These are phyloP conservation scores for Cordyceps tenuipes DNA, from an alignment of 2,329 filamentous ascomycete species.

Conservation along the genomic window DNA sequence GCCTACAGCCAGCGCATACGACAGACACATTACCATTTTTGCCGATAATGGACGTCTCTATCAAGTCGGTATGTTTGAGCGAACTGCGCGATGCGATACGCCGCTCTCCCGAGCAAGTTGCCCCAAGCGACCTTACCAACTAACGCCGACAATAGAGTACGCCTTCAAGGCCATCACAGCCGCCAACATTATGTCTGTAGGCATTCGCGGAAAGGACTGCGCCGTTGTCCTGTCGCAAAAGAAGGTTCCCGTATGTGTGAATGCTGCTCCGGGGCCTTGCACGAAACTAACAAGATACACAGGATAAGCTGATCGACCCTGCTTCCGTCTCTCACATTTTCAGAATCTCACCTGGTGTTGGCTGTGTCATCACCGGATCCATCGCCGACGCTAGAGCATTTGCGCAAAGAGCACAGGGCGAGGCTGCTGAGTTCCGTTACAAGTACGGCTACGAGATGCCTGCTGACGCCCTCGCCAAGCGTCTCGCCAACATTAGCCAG, in stretches of 20 bases:
- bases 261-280: neutral
- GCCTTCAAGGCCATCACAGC: conserved; percentile 99
- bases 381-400: conserved; percentile 95
- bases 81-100: conserved; percentile 4
- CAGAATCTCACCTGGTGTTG: conserved; percentile 89
- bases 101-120: conserved; percentile 3
- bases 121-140: conserved; percentile 11
- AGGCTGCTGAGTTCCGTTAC: conserved; percentile 97
- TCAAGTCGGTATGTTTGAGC: conserved; percentile 80
- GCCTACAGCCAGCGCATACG: conserved; percentile 63
- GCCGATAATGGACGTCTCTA: conserved; percentile 97
- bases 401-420: conserved; percentile 83
- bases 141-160: conserved; percentile 65
- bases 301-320: conserved; percentile 99
- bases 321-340: conserved; percentile 96
- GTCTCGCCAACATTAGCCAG: conserved; percentile 97
- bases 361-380: conserved; percentile 96
- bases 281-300: conserved; percentile 14
- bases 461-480: conserved; percentile 91
- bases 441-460: conserved; percentile 99
- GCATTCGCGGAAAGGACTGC: conserved; percentile 91
- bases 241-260: conserved; percentile 82
- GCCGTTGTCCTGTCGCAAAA: conserved; percentile 97
- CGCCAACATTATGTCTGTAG: conserved; percentile 97
- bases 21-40: conserved; percentile 99